Percentiles rank a stretch among this genome's conserved stretches.
Evolutionary conservation across 192 early-diverging fungal genomes (phyloP).

Genomic region (Umbelopsis ramanniana): DNA sequence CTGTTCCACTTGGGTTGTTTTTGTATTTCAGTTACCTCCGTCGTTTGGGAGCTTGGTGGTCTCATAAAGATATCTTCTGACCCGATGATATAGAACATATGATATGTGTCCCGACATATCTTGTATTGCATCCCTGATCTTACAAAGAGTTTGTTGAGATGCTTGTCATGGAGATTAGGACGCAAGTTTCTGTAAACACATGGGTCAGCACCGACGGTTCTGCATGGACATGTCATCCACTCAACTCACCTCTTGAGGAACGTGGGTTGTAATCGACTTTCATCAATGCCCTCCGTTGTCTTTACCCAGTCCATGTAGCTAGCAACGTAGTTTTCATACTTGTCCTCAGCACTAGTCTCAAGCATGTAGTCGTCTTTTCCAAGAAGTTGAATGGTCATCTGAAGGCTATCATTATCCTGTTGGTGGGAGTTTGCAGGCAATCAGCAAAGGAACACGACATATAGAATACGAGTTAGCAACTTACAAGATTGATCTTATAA

Average conservation of each 20-base stretch:
- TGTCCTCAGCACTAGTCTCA: constrained; percentile 87
- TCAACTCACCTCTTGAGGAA: constrained; percentile 72
- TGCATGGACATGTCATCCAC: too few relatives aligned
- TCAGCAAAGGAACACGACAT: neutral
- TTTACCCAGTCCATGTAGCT: constrained; percentile 87
- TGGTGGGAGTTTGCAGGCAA: neutral
- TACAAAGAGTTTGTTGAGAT: constrained; percentile 63
- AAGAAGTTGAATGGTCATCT: constrained; percentile 87
- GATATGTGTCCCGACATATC: constrained; percentile 97
- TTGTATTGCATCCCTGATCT: constrained; percentile 91
- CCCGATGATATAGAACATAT: constrained; percentile 93
- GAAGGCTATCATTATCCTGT: constrained; percentile 54
- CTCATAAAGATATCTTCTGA: constrained; percentile 91
- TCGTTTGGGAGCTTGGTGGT: constrained; percentile 22
- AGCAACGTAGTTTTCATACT: constrained; percentile 95
- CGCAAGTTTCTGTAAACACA: constrained; percentile 1
- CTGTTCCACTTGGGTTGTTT: constrained; percentile 12
- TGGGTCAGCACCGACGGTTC: too few relatives aligned
- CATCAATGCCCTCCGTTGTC: constrained; percentile 75
- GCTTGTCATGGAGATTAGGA: constrained; percentile 38
- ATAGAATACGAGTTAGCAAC: neutral
- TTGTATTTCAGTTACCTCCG: neutral
- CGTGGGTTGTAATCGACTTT: constrained; percentile 61
- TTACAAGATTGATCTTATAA: constrained; percentile 41
- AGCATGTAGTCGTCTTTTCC: constrained; percentile 86